Base-by-base conservation (phyloP, 2,329 filamentous ascomycete species). In the Aspergillus brunneoviolaceus region DNA sequence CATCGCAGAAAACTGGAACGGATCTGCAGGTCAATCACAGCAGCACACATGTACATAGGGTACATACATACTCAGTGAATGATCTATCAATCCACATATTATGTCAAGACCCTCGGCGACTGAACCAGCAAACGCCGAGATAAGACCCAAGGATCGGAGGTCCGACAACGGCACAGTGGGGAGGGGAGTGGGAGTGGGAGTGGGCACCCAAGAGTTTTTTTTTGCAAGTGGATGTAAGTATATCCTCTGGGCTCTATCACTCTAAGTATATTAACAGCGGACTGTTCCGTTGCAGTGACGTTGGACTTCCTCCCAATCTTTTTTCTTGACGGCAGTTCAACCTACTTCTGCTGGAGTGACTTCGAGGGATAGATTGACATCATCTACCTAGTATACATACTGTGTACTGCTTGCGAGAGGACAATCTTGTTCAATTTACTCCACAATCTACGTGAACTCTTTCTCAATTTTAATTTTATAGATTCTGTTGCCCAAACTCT, bases 81-180 rank as follows among this genome's bases (percentile, higher is more conserved):
- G 27, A 35, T 47, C n/a, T 45, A 54, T 54, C 16, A 51, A 49
- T 54, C 11, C 23, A 23, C 4, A 4, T 23, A 23, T 3, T 23
- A 14, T 2, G 5, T n/a, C 25, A 33, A 50, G 4, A 21, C n/a
- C 25, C 31, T 51, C 45, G 27, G 50, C 49, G 47, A 52, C 48
- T 35, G 57, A 49, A 33, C 23, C 53, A 51, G 12, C 39, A 7
- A 16, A 16, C 39, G 39, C 39, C 39, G 39, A 45, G 39, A 45
- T 45, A 45, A 45, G 33, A 35, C 33, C 61, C 56, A 61, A 61
- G 47, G 45, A 51, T 57, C 54, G 25, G 57, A 64, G 45, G 39
- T 61, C 45, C 52, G 48, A 51, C 35, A 19, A 45, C 39, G 39
- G 39, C 27, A 29, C 27, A 1, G 27, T 29, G 27, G 27, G 9